A percentile compares a stretch with the other conserved stretches of the same genome.
phyloP scores from a whole-genome alignment of 495 filamentous ascomycete species.

The Parathielavia hyrcaniae region DNA sequence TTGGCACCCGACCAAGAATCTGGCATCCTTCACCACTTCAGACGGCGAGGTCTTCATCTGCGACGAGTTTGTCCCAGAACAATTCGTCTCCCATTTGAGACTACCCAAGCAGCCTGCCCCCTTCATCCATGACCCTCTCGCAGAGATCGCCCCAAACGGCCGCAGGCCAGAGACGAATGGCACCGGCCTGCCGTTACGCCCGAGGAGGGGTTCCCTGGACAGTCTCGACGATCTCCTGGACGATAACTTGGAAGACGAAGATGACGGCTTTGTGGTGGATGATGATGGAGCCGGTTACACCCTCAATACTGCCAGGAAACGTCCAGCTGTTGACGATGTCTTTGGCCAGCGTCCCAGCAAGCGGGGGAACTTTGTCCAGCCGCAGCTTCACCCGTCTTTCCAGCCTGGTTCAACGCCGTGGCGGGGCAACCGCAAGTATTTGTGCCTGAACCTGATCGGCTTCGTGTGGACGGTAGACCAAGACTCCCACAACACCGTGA shows the following conservation, averaged over 20 bases:
- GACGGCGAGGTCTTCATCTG: constrained; percentile 90
- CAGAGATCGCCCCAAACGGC: constrained; percentile 62
- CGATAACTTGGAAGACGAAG: constrained; percentile 53
- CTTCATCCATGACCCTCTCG: constrained; percentile 73
- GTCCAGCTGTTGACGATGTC: constrained; percentile 47
- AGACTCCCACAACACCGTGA: constrained; percentile 89
- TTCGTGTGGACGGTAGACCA: constrained; percentile 97
- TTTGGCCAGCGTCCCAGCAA: constrained; percentile 37
- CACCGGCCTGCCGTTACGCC: constrained; percentile 42
- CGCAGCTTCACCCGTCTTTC: constrained; percentile 72
- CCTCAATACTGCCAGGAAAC: constrained; percentile 64
- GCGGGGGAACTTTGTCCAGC: constrained; percentile 50
- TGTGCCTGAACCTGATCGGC: constrained; percentile 87
- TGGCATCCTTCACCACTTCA: constrained; percentile 81
- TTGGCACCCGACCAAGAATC: constrained; percentile 88
- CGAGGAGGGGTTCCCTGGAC: constrained; percentile 39
- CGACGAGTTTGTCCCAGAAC: constrained; percentile 65
- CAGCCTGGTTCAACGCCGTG: constrained; percentile 94
- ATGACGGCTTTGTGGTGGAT: constrained; percentile 84
- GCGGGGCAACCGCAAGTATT: constrained; percentile 86
- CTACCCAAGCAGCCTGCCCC: constrained; percentile 65
- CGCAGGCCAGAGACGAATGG: constrained; percentile 51
- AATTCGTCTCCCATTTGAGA: constrained; percentile 54
- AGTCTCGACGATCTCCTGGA: constrained; percentile 52
- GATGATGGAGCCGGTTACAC: constrained; percentile 93